These are phyloP conservation scores for Trichopus zeylanicus DNA, from an alignment of 116 monocot genomes.

Conservation along the genomic window DNA sequence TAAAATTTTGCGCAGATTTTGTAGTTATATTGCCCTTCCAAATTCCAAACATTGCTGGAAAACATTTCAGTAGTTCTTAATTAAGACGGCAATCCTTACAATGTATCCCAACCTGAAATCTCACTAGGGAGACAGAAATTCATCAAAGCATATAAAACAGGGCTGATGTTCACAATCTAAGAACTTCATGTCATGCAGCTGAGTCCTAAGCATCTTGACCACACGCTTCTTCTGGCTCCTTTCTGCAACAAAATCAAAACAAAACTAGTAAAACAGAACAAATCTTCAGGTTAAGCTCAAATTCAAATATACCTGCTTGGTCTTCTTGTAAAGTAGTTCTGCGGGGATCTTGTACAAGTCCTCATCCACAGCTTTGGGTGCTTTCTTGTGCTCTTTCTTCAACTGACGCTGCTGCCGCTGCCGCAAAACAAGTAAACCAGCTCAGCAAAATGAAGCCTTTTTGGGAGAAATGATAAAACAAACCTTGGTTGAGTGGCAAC, in stretches of 20 bases:
- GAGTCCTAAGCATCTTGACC: neutral
- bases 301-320: conserved; percentile 12
- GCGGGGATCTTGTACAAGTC: conserved; percentile 37
- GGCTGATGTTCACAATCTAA: no score
- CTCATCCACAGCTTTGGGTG: conserved; percentile 28
- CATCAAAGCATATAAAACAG: no score
- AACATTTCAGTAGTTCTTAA: no score
- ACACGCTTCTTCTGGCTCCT: neutral
- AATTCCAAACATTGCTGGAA: no score
- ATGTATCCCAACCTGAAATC: no score
- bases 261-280: neutral
- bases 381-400: neutral
- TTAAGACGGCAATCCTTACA: no score
- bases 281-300: neutral
- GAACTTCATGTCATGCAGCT: no score
- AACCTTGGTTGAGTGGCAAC: no score
- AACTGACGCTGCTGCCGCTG: neutral
- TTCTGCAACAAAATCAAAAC: neutral
- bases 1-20: no score
- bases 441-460: neutral
- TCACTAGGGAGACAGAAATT: no score
- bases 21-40: no score
- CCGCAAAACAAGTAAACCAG: neutral
- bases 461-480: neutral
- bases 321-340: conserved; percentile 20